Percentiles rank a stretch among this genome's conserved stretches.
These are phyloP conservation scores for Paxillus ammoniavirescens DNA, from an alignment of 768 basidiomycete species.

Conservation along the genomic window DNA sequence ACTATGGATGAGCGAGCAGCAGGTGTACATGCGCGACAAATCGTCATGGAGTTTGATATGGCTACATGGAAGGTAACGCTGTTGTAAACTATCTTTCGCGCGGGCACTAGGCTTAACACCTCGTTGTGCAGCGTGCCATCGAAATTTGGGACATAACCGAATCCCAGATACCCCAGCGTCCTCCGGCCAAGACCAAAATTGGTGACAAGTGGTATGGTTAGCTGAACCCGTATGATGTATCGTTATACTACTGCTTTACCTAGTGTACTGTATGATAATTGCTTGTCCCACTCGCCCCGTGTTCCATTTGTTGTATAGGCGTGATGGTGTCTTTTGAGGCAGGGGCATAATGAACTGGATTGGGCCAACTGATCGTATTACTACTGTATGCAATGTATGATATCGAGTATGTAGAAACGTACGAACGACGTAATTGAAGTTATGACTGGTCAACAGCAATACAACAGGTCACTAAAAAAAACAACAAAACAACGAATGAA, in stretches of 20 bases:
- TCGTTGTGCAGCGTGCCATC: slow-evolving; percentile 67
- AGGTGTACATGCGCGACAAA: slow-evolving; percentile 74
- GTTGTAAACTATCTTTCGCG: background rate
- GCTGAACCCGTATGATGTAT: background rate
- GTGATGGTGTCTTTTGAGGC: background rate
- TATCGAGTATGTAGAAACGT: background rate
- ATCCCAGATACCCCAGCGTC: slow-evolving; percentile 73
- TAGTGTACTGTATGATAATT: slow-evolving; percentile 23
- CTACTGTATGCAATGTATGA: background rate
- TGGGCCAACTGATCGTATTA: background rate
- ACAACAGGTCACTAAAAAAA: background rate
- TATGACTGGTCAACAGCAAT: background rate
- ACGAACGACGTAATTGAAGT: background rate
- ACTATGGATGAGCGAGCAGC: slow-evolving; percentile 59
- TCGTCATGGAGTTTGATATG: slow-evolving; percentile 91
- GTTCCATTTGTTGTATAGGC: background rate
- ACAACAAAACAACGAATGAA: slow-evolving; percentile 95
- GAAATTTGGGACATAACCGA: slow-evolving; percentile 80
- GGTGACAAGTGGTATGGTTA: slow-evolving; percentile 76
- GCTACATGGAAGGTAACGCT: slow-evolving; percentile 76
- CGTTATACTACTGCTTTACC: slow-evolving; percentile 2
- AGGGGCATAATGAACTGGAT: background rate
- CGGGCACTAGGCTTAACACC: background rate
- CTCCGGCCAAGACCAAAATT: slow-evolving; percentile 51
- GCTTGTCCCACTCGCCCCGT: background rate